phyloP scores from a whole-genome alignment of 371 early-diverging fungal genomes.

The Saksenaea vasiformis region DNA sequence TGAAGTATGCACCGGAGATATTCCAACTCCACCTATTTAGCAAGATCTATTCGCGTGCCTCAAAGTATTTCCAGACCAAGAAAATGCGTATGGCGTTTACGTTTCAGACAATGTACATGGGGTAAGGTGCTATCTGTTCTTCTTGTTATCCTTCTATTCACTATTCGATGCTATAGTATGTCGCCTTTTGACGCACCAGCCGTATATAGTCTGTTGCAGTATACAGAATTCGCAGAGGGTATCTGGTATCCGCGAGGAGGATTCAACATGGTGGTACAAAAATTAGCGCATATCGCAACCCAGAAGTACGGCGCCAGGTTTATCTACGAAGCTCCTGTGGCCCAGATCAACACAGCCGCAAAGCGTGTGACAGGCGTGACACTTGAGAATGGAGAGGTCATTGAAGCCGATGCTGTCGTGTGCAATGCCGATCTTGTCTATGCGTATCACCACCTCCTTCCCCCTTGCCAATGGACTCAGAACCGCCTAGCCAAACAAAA shows the following conservation, averaged over 20 bases:
- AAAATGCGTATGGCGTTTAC: constrained; percentile 69
- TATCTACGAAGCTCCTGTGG: constrained; percentile 47
- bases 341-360: constrained; percentile 42
- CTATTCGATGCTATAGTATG: constrained; percentile 46
- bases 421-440: constrained; percentile 66
- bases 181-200: constrained; percentile 70
- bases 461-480: constrained; percentile 48
- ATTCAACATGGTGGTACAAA: constrained; percentile 60
- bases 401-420: constrained; percentile 62
- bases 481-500: constrained; percentile 45
- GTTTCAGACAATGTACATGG: constrained; percentile 65
- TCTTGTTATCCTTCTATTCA: neutral
- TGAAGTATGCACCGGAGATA: constrained; percentile 41
- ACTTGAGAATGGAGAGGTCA: constrained; percentile 44
- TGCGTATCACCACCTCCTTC: constrained; percentile 59
- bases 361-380: constrained; percentile 55
- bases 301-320: constrained; percentile 52
- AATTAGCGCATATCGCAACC: constrained; percentile 53
- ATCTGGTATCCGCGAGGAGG: constrained; percentile 71
- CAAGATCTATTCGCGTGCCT: constrained; percentile 51
- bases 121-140: constrained; percentile 28
- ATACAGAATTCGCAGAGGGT: constrained; percentile 66
- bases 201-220: constrained; percentile 61
- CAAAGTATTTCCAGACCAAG: constrained; percentile 56
- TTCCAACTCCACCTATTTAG: constrained; percentile 53